Conservation (phyloP, 1,139 yeast species). For the Cylindricascospora bacillispora region DNA sequence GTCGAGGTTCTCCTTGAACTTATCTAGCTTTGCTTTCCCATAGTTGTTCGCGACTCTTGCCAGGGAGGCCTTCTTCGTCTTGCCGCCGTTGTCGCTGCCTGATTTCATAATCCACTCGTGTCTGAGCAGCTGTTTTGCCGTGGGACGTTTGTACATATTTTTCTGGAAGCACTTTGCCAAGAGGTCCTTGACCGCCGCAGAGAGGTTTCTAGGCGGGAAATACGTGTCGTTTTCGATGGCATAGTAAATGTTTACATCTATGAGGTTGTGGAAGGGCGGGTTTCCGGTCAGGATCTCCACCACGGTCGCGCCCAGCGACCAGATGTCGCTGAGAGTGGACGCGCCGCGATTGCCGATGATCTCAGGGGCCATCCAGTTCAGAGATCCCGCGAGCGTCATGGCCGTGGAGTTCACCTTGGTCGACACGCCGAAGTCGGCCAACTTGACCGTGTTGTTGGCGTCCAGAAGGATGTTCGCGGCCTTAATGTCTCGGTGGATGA, state of each 20-base stretch:
- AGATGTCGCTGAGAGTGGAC: slow-evolving; percentile 74
- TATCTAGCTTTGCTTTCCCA: slow-evolving; percentile 5
- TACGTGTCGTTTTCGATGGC: slow-evolving; percentile 81
- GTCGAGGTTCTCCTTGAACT: slow-evolving; percentile 12
- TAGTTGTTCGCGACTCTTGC: background rate
- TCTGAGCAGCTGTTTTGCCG: slow-evolving; percentile 18
- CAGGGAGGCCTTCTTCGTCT: background rate
- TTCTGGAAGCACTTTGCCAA: slow-evolving; percentile 60
- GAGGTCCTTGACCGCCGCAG: slow-evolving; percentile 48
- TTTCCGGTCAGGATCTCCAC: slow-evolving; percentile 75
- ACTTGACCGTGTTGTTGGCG: slow-evolving; percentile 68
- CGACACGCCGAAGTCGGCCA: slow-evolving; percentile 97
- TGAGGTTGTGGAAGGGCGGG: slow-evolving; percentile 77
- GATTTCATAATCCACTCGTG: slow-evolving; percentile 16
- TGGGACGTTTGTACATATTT: slow-evolving; percentile 22
- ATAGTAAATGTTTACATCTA: slow-evolving; percentile 81
- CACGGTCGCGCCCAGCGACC: slow-evolving; percentile 95
- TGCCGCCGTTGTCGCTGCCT: no score
- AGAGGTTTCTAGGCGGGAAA: slow-evolving; percentile 60
- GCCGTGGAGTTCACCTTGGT: slow-evolving; percentile 62
- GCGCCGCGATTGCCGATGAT: slow-evolving; percentile 83
- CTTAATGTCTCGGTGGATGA: slow-evolving; percentile 88
- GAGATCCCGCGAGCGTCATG: slow-evolving; percentile 90
- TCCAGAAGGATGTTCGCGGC: slow-evolving; percentile 87
- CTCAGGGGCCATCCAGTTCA: slow-evolving; percentile 99